Base-by-base conservation (phyloP, 73 alveolate genomes). In the Urostyla sp. region DNA sequence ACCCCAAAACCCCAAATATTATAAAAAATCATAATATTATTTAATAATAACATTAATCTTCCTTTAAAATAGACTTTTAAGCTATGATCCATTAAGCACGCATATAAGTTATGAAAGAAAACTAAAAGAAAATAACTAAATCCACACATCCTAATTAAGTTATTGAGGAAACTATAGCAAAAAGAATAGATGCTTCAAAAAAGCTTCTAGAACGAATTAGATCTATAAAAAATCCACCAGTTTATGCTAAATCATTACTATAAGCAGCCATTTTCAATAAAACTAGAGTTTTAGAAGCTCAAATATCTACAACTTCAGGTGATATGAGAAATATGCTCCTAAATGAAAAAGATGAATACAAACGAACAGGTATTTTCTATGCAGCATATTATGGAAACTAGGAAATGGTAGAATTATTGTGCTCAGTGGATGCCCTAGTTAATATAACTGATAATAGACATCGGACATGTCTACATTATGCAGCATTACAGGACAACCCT, bases 391-490 rank as follows among this genome's bases (percentile, higher is more conserved):
- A 80, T 66, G 80, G 77, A 0, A 34, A 35, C 7, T 54, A 35
- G 16, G 90, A 80, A 28, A 24, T 48, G 21, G 20, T 56, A 7
- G 90, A 80, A 27, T 26, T 66, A 11, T 30, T 80, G 37, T 46
- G 59, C 18, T 55, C 73, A 1, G 30, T 50, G 20, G 90, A 56
- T 16, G 82, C 84, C 21, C 27, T 48, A 0, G 6, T 56, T 1
- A 67, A 67, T 34, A 2, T 18, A 11, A 72, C 90, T n/a, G 90
- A 80, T 51, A 46, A 31, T 15, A 35, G 67, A 35, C 63, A 31
- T 16, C 21, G 90, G n/a, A 80, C 90, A 0, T 69, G 78, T 20
- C 59, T 80, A 8, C 90, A 80, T 34, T 80, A 80, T 67, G 84
- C 84, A 13, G 90, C 80, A 11, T 46, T 80, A 66, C 26, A 66